These are phyloP conservation scores for Oryza longistaminata DNA, from an alignment of 176 grass and related monocot genomes.

Conservation along the genomic window DNA sequence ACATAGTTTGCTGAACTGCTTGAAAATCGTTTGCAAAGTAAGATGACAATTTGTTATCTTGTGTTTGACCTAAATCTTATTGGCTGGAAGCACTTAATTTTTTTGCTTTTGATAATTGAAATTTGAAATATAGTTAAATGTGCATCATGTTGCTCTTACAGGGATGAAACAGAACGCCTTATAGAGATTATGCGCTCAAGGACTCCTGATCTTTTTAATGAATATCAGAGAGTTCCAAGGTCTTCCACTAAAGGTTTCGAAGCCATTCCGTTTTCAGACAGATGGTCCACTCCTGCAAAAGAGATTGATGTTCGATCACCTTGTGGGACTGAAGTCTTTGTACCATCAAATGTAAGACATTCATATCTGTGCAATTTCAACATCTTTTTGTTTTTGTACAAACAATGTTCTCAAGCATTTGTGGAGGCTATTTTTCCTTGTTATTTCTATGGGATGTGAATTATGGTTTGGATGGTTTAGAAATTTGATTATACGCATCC, in stretches of 20 bases:
- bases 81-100: slow-evolving; percentile 1
- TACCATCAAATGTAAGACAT: slow-evolving; percentile 48
- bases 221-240: slow-evolving; percentile 27
- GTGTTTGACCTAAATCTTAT: slow-evolving; percentile 3
- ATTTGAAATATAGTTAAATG: slow-evolving; percentile 17
- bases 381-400: slow-evolving; percentile 20
- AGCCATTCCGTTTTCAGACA: slow-evolving; percentile 27
- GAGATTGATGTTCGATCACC: slow-evolving; percentile 17
- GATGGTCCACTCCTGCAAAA: slow-evolving; percentile 27
- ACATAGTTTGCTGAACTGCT: neutral
- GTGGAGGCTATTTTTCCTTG: neutral
- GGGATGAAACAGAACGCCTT: slow-evolving; percentile 48
- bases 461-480: neutral
- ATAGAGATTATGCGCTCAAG: slow-evolving; percentile 52
- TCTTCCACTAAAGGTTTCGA: slow-evolving; percentile 39
- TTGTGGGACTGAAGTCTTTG: slow-evolving; percentile 12
- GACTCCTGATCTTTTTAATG: slow-evolving; percentile 42
- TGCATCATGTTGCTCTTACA: slow-evolving; percentile 38
- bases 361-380: slow-evolving; percentile 5
- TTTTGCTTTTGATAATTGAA: slow-evolving; percentile 19
- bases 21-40: neutral
- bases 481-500: slow-evolving; percentile 10
- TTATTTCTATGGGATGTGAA: slow-evolving; percentile 23
- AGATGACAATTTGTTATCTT: slow-evolving; percentile 5
- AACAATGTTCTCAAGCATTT: slow-evolving; percentile 9